phyloP scores from a whole-genome alignment of 108 stramenopile genomes.

The Nannochloropsis granulata region DNA sequence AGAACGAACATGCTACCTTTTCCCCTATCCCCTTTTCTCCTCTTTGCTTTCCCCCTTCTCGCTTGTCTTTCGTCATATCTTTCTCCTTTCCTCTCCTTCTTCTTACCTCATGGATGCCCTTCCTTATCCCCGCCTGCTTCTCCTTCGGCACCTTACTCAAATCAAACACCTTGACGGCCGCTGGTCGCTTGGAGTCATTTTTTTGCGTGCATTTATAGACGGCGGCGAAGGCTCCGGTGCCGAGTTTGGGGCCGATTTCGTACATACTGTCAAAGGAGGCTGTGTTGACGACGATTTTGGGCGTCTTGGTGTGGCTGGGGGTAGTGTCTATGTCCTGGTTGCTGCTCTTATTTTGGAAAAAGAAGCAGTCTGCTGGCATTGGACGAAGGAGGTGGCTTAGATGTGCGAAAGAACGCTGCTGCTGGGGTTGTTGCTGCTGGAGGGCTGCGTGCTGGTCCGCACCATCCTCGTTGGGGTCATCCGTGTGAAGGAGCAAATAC shows the following conservation, averaged over 20 bases:
- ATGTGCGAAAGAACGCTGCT: too few species aligned
- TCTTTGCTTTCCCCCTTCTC: conserved; percentile 24
- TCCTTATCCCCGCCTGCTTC: background rate
- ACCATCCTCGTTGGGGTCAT: background rate
- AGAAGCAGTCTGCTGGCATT: too few species aligned
- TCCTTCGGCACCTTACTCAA: conserved; percentile 2
- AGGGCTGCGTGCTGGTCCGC: background rate
- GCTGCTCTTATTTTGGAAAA: too few species aligned
- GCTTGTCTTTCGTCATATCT: conserved; percentile 1
- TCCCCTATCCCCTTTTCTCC: background rate
- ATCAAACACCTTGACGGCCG: conserved; percentile 13
- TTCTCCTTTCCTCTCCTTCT: conserved; percentile 6
- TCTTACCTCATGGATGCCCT: background rate
- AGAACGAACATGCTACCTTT: too few species aligned
- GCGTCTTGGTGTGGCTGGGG: too few species aligned
- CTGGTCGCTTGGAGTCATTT: background rate
- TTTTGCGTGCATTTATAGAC: background rate
- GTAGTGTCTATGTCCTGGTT: too few species aligned
- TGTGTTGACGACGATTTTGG: background rate
- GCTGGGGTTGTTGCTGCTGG: too few species aligned
- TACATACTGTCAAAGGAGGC: background rate
- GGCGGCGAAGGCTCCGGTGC: conserved; percentile 14
- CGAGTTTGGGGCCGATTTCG: conserved; percentile 1
- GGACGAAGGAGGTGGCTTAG: too few species aligned
- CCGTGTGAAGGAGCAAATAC: background rate